phyloP scores from a whole-genome alignment of 176 grass and related monocot species.

The Carex littledalei region DNA sequence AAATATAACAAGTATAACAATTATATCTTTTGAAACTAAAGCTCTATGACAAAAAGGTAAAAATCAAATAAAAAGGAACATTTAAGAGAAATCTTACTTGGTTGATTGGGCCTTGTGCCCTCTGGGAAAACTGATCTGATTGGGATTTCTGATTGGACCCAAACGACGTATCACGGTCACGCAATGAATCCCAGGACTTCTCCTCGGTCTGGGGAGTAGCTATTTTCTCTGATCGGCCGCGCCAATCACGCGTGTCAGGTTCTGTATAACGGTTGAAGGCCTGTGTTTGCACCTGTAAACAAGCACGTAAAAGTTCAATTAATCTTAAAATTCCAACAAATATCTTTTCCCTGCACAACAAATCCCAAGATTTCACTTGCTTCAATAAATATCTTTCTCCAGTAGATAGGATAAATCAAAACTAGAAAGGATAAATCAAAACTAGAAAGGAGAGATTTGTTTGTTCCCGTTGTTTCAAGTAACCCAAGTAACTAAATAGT shows the following conservation, averaged over 20 bases:
- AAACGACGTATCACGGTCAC: constrained; percentile 50
- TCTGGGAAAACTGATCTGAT: constrained; percentile 40
- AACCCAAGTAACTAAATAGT: background rate
- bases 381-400: background rate
- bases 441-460: background rate
- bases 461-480: background rate
- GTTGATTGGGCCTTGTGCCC: background rate
- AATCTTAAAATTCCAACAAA: background rate
- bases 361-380: background rate
- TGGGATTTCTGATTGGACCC: constrained; percentile 55
- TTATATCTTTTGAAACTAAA: background rate
- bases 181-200: constrained; percentile 78
- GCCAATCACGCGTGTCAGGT: constrained; percentile 86
- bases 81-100: background rate
- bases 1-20: constrained; percentile 17
- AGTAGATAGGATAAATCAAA: background rate
- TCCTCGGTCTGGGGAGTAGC: constrained; percentile 40
- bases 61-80: background rate
- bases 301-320: background rate
- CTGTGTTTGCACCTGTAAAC: constrained; percentile 48
- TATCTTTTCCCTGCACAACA: background rate
- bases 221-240: constrained; percentile 42
- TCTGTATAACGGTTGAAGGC: constrained; percentile 55
- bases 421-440: background rate
- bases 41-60: background rate